Percentiles rank a stretch among this genome's conserved stretches.
Conservation (phyloP, 257 asterid species). For the Petunia axillaris region DNA sequence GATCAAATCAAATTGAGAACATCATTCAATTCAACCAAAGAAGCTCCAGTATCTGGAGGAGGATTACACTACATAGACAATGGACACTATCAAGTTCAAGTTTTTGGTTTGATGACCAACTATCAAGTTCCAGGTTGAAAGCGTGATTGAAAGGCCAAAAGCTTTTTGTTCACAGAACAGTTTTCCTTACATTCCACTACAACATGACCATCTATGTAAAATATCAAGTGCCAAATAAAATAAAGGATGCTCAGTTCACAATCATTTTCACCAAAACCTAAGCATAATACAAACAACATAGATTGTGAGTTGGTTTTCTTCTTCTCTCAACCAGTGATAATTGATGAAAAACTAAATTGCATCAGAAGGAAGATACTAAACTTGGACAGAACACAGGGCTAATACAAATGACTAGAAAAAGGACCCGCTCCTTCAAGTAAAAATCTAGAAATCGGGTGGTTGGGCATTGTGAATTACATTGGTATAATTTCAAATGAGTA, state of each 20-base stretch:
- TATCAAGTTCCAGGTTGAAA: not conserved
- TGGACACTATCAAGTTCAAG: not conserved
- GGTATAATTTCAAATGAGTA: not conserved
- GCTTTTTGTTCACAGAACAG: not conserved
- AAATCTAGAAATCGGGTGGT: constrained; percentile 12
- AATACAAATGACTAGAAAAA: constrained; percentile 7
- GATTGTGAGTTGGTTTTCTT: constrained; percentile 2
- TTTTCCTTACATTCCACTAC: not conserved
- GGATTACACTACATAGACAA: not conserved
- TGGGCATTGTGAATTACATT: not conserved
- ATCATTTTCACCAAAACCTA: not conserved
- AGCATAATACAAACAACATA: not conserved
- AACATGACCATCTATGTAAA: not conserved
- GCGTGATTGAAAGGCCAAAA: not conserved
- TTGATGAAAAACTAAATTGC: constrained; percentile 14
- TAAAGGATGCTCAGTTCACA: constrained; percentile 12
- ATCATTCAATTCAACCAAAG: not conserved
- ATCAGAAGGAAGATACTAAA: constrained; percentile 2
- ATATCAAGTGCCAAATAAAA: not conserved
- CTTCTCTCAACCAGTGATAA: not conserved
- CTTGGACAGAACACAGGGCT: too few species aligned
- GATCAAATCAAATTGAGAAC: not conserved
- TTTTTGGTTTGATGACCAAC: too few species aligned
- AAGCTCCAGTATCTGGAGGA: not conserved
- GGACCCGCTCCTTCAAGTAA: not conserved